These are phyloP conservation scores for Rhodotorula sp. DNA, from an alignment of 1,284 basidiomycete species.

Conservation along the genomic window DNA sequence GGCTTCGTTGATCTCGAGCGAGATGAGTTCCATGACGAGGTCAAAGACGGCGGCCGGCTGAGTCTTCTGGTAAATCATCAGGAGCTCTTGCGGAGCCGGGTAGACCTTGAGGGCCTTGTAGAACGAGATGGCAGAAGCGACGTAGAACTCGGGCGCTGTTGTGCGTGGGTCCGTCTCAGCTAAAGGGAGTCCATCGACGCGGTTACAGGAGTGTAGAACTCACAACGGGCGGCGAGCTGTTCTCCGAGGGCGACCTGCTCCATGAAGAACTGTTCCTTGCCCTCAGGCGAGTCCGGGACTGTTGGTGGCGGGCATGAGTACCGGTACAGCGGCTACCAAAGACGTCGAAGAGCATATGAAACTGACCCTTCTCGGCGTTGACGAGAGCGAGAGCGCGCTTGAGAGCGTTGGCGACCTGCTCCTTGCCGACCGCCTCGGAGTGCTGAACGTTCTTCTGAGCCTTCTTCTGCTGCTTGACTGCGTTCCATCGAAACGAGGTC, in stretches of 20 bases:
- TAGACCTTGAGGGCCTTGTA: conserved; percentile 92
- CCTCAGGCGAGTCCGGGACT: conserved; percentile 37
- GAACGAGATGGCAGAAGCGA: conserved; percentile 83
- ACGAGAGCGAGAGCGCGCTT: conserved; percentile 58
- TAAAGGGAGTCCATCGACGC: too few species aligned
- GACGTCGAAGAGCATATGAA: neutral
- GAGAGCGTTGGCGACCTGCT: conserved; percentile 59
- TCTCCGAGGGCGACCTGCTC: conserved; percentile 83
- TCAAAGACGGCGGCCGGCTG: conserved; percentile 83
- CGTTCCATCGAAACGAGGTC: neutral
- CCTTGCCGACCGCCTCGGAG: conserved; percentile 51
- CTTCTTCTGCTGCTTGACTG: conserved; percentile 89
- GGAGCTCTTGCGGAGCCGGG: conserved; percentile 54
- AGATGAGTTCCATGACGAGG: conserved; percentile 83
- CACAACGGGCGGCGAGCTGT: conserved; percentile 73
- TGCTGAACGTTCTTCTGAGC: conserved; percentile 60
- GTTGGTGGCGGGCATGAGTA: conserved; percentile 19
- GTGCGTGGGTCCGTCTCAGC: neutral
- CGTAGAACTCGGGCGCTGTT: conserved; percentile 69
- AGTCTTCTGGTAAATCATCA: conserved; percentile 79
- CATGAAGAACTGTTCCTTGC: conserved; percentile 84
- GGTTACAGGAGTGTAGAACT: conserved; percentile 29
- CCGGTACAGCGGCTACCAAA: too few species aligned
- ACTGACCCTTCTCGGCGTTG: conserved; percentile 44
- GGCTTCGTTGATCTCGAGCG: conserved; percentile 70